Conservation (phyloP, 805 yeast genomes). For the Schwanniomyces yamadae region DNA sequence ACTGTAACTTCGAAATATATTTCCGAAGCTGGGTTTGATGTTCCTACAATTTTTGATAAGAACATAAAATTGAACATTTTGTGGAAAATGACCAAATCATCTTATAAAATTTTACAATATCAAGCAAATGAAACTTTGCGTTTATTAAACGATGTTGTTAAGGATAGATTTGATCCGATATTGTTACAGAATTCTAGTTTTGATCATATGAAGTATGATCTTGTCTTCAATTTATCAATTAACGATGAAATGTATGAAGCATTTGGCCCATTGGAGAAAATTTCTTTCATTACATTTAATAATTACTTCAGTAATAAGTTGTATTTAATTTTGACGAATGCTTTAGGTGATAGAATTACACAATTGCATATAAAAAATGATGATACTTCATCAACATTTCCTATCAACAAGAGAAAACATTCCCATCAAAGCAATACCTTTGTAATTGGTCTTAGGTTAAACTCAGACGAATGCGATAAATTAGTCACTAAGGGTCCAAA, state of each 20-base stretch:
- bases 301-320: constrained; percentile 62
- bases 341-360: constrained; percentile 51
- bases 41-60: constrained; percentile 76
- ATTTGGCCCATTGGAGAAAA: constrained; percentile 70
- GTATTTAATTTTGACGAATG: constrained; percentile 55
- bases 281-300: constrained; percentile 67
- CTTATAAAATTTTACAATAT: constrained; percentile 59
- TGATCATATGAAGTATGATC: constrained; percentile 64
- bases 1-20: constrained; percentile 43
- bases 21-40: constrained; percentile 56
- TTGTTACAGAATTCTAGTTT: constrained; percentile 61
- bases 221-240: constrained; percentile 53
- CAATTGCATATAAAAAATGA: constrained; percentile 35
- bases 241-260: constrained; percentile 39
- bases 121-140: constrained; percentile 68
- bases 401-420: constrained; percentile 56
- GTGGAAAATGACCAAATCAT: constrained; percentile 73
- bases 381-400: constrained; percentile 26
- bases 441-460: constrained; percentile 63
- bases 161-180: constrained; percentile 78
- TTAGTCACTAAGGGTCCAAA: constrained; percentile 85
- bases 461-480: constrained; percentile 74
- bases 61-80: constrained; percentile 73
- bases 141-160: constrained; percentile 73
- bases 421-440: constrained; percentile 26